Base-by-base conservation (phyloP, 176 grass and related monocot species). In the Pontederia paniculata region DNA sequence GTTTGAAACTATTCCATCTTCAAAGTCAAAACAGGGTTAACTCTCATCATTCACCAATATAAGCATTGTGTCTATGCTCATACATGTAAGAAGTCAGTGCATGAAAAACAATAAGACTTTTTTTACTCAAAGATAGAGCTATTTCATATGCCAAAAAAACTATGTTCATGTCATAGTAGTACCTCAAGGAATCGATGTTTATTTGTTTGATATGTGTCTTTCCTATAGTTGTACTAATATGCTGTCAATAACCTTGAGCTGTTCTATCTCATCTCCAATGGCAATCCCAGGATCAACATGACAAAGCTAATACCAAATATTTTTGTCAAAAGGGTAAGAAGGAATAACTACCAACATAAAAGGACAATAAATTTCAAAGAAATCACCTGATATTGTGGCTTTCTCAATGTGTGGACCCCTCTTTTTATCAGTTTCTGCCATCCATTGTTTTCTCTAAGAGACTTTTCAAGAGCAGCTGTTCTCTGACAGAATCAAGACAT, bases 361-460 rank as follows among this genome's bases (percentile, higher is more conserved):
- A 31, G 22, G 0, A 48, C 20, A n/a, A 21, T n/a, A 64, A 48
- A 52, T 10, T 53, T 73, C 10, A 51, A 44, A n/a, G n/a, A n/a
- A n/a, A 21, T 56, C 59, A 97, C 91, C 91, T 97, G 86, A 87
- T 97, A 90, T 16, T 90, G 91, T 44, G 74, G 73, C 52, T 90
- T 90, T 72, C 47, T 90, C 15, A 97, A 79, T 13, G 91, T 89
- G 77, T 84, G 86, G 21, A 72, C 77, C 17, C 91, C 91, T 77
- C 86, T 78, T 81, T 97, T 97, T 70, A 97, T 74, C 23, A 84
- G 37, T 3, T 50, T 60, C 70, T 84, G 83, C 86, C 86, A 97
- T 62, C 80, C 82, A 44, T 57, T 90, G 68, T 87, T 86, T 42
- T 50, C 77, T 70, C 52, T 65, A 45, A 97, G 85, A 69, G 61